These are phyloP conservation scores for Linnemannia exigua DNA, from an alignment of 192 early-diverging fungal species.

Conservation along the genomic window DNA sequence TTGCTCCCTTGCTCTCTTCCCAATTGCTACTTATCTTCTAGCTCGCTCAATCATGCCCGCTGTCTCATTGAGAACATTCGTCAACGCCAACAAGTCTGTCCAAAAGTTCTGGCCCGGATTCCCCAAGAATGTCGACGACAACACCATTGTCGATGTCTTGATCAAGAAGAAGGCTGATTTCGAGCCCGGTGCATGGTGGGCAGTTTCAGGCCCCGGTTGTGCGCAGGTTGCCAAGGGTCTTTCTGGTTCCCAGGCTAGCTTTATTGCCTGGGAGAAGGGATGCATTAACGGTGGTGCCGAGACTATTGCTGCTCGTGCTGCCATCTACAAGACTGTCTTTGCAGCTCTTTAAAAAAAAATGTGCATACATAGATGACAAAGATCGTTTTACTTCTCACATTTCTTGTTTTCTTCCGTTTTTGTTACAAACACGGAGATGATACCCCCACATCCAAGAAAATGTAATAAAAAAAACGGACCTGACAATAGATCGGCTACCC, in stretches of 20 bases:
- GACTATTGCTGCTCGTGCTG: conserved; percentile 34
- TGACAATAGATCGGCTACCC: too few species aligned
- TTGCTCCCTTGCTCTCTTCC: background rate
- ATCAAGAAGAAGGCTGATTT: conserved; percentile 46
- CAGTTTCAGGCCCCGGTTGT: conserved; percentile 36
- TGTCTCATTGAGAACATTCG: conserved; percentile 33
- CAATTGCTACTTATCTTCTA: background rate
- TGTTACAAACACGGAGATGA: background rate
- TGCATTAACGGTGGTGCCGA: conserved; percentile 44
- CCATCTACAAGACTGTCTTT: conserved; percentile 43
- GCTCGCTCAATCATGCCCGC: conserved; percentile 55
- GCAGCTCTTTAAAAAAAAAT: conserved; percentile 14
- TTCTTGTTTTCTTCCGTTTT: background rate
- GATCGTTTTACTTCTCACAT: background rate
- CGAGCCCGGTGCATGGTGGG: conserved; percentile 57
- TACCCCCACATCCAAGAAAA: too few species aligned
- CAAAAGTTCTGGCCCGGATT: conserved; percentile 49
- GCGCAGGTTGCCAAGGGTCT: conserved; percentile 18
- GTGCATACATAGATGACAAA: background rate
- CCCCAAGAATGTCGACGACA: conserved; percentile 26
- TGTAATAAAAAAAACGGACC: too few species aligned
- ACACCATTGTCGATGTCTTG: conserved; percentile 41
- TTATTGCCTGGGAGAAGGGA: conserved; percentile 32
- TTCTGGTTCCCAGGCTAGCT: conserved; percentile 18
- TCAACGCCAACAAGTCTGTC: conserved; percentile 45